A percentile compares a stretch with the other conserved stretches of the same genome.
Conservation (phyloP, 140 eudicot genomes). For the Oenanthe javanica region DNA sequence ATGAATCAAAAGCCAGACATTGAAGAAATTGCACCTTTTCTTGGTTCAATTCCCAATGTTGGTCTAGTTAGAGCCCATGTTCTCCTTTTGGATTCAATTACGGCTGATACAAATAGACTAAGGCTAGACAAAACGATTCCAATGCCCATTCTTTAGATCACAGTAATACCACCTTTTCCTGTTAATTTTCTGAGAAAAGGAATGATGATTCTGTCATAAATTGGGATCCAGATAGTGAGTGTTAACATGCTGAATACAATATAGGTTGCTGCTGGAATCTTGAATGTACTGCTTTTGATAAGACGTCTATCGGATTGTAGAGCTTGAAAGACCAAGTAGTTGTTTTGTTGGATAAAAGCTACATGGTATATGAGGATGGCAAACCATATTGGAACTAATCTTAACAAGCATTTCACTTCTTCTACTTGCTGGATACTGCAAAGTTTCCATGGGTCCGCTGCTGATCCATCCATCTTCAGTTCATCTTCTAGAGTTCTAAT, state of each 20-base stretch:
- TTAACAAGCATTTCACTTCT: slow-evolving; percentile 36
- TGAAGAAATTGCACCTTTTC: slow-evolving; percentile 18
- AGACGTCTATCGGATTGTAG: slow-evolving; percentile 22
- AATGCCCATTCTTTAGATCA: slow-evolving; percentile 25
- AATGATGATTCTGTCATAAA: slow-evolving; percentile 19
- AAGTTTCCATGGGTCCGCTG: slow-evolving; percentile 36
- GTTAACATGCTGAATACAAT: slow-evolving; percentile 13
- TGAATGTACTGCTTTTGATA: slow-evolving; percentile 11
- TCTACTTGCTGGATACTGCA: slow-evolving; percentile 40
- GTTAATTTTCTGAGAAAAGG: slow-evolving; percentile 17
- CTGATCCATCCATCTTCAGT: slow-evolving; percentile 30
- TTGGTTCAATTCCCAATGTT: background rate
- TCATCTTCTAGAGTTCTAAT: slow-evolving; percentile 22
- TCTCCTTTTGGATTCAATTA: slow-evolving; percentile 17
- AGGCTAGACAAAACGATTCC: slow-evolving; percentile 11
- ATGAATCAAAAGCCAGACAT: slow-evolving; percentile 18
- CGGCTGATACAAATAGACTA: slow-evolving; percentile 12
- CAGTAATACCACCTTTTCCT: slow-evolving; percentile 12
- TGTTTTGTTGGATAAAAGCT: slow-evolving; percentile 18
- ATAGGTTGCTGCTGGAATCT: slow-evolving; percentile 22
- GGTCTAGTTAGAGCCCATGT: slow-evolving; percentile 13
- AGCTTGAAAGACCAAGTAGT: slow-evolving; percentile 30
- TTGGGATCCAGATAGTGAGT: slow-evolving; percentile 16
- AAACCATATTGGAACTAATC: slow-evolving; percentile 36
- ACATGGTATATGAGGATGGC: slow-evolving; percentile 22